A percentile compares a stretch with the other conserved stretches of the same genome.
Evolutionary conservation across 257 asterid species (phyloP).

Genomic region (Fraxinus anomala): DNA sequence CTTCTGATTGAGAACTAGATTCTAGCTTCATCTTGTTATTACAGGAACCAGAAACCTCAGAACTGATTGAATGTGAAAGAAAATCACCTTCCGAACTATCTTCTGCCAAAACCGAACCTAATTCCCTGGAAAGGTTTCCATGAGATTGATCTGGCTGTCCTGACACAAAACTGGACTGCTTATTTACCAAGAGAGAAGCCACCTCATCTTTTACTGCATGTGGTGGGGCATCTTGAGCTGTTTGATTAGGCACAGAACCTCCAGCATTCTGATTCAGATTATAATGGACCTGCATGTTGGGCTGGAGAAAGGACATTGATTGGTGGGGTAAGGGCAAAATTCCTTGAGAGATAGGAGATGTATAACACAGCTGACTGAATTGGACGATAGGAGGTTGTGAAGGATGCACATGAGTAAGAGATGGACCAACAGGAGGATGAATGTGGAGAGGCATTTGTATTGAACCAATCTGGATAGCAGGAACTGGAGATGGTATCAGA

Average conservation of each 20-base stretch:
- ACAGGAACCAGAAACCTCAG: conserved; percentile 36
- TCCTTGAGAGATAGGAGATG: conserved; percentile 74
- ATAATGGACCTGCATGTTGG: conserved; percentile 53
- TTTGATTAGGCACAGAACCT: conserved; percentile 44
- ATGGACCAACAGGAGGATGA: conserved; percentile 67
- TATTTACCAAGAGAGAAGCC: conserved; percentile 37
- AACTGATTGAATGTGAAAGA: conserved; percentile 31
- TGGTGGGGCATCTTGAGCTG: conserved; percentile 42
- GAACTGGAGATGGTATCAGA: conserved; percentile 86
- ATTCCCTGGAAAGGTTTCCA: conserved; percentile 33
- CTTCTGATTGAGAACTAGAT: conserved; percentile 44
- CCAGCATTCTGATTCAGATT: conserved; percentile 50
- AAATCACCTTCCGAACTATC: conserved; percentile 28
- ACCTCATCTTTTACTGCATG: conserved; percentile 37
- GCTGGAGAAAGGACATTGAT: conserved; percentile 62
- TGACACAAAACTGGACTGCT: conserved; percentile 44
- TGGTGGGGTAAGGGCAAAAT: conserved; percentile 58
- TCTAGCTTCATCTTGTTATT: conserved; percentile 40
- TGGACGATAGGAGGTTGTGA: conserved; percentile 81
- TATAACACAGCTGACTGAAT: conserved; percentile 76
- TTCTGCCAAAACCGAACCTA: conserved; percentile 35
- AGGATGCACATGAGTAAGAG: conserved; percentile 66
- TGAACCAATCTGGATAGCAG: conserved; percentile 97
- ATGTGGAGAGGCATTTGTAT: conserved; percentile 96
- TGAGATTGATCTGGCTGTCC: conserved; percentile 39